Evolutionary conservation across 2,329 filamentous ascomycete species (phyloP).

Genomic region (Lasiodiplodia sp.): DNA sequence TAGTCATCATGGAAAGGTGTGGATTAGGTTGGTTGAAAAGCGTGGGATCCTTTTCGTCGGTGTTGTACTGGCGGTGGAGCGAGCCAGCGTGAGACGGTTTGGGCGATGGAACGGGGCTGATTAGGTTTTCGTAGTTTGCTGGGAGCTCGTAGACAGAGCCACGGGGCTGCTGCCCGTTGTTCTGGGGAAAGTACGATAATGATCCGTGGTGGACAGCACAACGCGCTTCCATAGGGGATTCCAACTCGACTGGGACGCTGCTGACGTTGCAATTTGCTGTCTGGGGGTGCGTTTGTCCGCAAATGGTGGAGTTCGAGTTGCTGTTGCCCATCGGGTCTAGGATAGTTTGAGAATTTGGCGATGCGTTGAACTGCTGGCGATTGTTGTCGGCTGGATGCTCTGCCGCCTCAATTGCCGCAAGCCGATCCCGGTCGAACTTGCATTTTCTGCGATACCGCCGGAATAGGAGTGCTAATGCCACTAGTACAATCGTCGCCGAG

Average conservation of each 20-base stretch:
- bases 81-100: neutral
- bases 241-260: conserved; percentile 1
- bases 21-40: neutral
- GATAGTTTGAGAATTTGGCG: neutral
- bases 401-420: neutral
- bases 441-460: conserved; percentile 5
- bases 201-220: neutral
- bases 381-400: neutral
- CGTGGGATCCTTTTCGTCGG: conserved; percentile 14
- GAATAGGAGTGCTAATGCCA: conserved; percentile 6
- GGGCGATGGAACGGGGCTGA: neutral
- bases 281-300: neutral
- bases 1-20: neutral
- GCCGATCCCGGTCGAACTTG: neutral
- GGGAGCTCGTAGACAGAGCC: conserved; percentile 22
- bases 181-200: neutral
- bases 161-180: neutral
- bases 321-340: conserved; percentile 6
- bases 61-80: neutral
- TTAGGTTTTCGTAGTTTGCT: neutral
- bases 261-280: neutral
- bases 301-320: neutral
- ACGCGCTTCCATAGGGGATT: conserved; percentile 4
- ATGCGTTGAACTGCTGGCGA: neutral
- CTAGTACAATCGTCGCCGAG: neutral